Evolutionary conservation across 139 green algal genomes (phyloP).

Genomic region (Trebouxia sp.): DNA sequence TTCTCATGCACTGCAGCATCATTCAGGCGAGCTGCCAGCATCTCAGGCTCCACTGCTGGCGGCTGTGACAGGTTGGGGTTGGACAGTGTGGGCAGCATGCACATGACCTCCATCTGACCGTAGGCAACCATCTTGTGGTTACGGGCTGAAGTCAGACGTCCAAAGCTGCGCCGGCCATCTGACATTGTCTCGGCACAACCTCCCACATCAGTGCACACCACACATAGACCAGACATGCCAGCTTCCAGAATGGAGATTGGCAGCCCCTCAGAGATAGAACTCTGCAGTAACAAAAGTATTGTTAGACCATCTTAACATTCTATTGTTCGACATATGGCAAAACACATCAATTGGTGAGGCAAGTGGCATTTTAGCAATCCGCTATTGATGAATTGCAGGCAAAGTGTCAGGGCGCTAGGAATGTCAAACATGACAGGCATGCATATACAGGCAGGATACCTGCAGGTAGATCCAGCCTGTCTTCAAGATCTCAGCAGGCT

Average conservation of each 20-base stretch:
- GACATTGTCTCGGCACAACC: conserved; percentile 27
- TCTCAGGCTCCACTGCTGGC: not conserved
- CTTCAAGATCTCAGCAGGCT: conserved; percentile 15
- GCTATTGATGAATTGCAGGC: too few species aligned
- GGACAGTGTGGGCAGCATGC: conserved; percentile 15
- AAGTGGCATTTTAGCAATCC: too few species aligned
- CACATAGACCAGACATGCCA: conserved; percentile 25
- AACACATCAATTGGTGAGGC: too few species aligned
- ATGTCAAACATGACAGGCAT: too few species aligned
- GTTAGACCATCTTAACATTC: too few species aligned
- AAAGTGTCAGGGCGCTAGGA: too few species aligned
- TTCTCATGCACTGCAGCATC: not conserved
- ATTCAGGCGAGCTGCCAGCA: not conserved
- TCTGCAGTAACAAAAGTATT: conserved; percentile 16
- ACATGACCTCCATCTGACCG: conserved; percentile 29
- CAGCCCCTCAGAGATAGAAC: conserved; percentile 27
- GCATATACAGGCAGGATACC: too few species aligned
- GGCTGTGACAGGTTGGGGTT: conserved; percentile 28
- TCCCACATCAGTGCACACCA: conserved; percentile 30
- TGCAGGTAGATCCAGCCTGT: conserved; percentile 30
- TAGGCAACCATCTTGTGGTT: conserved; percentile 26
- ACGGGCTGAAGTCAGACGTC: conserved; percentile 3
- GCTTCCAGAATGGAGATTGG: conserved; percentile 30
- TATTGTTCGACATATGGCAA: too few species aligned
- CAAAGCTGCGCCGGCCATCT: not conserved